Conservation (phyloP, 129 eudicot species). For the Oenanthe sinensis region DNA sequence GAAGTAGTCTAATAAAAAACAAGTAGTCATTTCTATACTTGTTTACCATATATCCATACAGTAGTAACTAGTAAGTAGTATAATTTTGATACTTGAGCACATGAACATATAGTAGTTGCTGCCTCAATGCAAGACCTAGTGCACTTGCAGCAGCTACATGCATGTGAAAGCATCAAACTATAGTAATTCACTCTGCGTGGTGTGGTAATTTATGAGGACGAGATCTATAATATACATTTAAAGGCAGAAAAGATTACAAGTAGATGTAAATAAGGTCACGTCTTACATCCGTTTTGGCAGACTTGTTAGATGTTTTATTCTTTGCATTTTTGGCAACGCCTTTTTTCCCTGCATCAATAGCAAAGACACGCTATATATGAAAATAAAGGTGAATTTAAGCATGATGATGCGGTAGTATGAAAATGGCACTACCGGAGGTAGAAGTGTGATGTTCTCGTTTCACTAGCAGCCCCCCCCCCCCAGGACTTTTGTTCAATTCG, state of each 20-base stretch:
- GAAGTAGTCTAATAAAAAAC: background rate
- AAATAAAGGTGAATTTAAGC: background rate
- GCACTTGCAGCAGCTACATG: background rate
- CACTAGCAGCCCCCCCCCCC: too few relatives aligned
- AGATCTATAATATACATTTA: background rate
- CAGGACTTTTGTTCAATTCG: too few relatives aligned
- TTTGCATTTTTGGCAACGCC: constrained; percentile 11
- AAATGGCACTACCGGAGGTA: constrained; percentile 20
- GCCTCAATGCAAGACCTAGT: background rate
- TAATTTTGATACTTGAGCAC: background rate
- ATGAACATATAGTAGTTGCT: background rate
- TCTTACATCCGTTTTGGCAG: constrained; percentile 24
- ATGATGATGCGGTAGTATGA: background rate
- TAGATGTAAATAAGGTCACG: background rate
- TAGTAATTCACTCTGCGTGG: background rate
- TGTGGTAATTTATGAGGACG: background rate
- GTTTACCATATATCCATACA: too few relatives aligned
- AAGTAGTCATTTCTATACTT: background rate
- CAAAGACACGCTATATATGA: background rate
- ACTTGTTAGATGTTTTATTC: constrained; percentile 21
- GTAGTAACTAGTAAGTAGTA: background rate
- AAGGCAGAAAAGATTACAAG: background rate
- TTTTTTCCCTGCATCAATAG: constrained; percentile 20
- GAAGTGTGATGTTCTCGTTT: constrained; percentile 14
- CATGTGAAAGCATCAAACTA: background rate